Evolutionary conservation across 2,329 filamentous ascomycete species (phyloP).

Genomic region (Trichothecium roseum): DNA sequence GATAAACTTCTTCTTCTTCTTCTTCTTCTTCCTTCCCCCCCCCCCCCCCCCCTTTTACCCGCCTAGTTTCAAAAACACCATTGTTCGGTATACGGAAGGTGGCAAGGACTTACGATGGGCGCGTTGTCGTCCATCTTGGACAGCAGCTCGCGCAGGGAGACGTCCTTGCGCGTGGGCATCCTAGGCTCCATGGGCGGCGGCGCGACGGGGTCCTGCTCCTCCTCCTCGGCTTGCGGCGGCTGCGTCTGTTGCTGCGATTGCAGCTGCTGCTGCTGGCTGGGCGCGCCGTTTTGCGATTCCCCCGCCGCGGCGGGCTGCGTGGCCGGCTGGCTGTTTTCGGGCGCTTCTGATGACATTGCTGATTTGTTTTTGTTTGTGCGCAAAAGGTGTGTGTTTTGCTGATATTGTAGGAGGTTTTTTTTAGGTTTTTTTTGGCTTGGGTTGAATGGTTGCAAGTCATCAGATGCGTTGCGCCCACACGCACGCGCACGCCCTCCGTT

Average conservation of each 20-base stretch:
- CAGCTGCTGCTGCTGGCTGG: constrained; percentile 32
- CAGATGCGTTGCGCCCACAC: no score
- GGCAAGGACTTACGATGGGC: constrained; percentile 63
- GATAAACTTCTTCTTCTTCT: no score
- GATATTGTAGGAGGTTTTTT: no score
- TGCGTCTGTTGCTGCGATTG: constrained; percentile 57
- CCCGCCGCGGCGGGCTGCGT: constrained; percentile 7
- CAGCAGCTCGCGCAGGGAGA: constrained; percentile 83
- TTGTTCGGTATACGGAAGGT: no score
- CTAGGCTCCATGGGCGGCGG: constrained; percentile 43
- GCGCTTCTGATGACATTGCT: constrained; percentile 7
- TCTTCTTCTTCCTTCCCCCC: no score
- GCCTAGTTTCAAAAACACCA: no score
- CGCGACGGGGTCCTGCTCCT: constrained; percentile 27
- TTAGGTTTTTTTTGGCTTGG: no score
- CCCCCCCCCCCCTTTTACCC: no score
- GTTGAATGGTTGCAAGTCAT: no score
- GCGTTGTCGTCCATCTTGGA: constrained; percentile 97
- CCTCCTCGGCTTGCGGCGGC: constrained; percentile 77
- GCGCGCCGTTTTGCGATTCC: constrained; percentile 7
- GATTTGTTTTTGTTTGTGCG: not conserved
- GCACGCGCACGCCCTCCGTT: no score
- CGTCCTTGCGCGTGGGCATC: constrained; percentile 77
- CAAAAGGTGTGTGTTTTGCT: not conserved
- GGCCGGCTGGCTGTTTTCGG: constrained; percentile 4